phyloP scores from a whole-genome alignment of 1,139 yeast genomes.

The Blastobotrys persicus region DNA sequence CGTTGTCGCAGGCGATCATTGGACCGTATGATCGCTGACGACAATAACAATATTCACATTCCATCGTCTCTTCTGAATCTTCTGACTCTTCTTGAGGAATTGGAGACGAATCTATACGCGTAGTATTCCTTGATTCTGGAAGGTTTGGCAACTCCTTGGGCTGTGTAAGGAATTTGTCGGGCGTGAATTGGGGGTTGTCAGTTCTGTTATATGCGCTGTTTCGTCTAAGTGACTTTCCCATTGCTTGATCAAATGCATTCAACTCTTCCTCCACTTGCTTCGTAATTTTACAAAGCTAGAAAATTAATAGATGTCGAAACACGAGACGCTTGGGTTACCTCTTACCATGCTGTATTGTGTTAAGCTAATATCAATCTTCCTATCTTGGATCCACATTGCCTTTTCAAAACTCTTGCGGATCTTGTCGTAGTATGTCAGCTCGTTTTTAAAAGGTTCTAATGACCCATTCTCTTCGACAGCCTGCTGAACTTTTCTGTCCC shows the following conservation, averaged over 20 bases:
- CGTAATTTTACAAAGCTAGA: not conserved
- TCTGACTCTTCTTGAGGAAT: not conserved
- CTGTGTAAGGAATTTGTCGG: not conserved
- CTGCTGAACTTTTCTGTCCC: constrained; percentile 2
- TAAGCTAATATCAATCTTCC: not conserved
- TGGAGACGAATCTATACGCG: not conserved
- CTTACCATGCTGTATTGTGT: not conserved
- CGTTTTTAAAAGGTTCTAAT: not conserved
- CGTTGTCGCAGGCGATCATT: constrained; percentile 8
- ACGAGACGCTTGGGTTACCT: too few species aligned
- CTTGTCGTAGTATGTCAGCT: constrained; percentile 2
- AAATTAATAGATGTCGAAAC: too few species aligned
- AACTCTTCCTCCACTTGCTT: not conserved
- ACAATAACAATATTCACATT: not conserved
- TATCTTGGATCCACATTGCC: not conserved
- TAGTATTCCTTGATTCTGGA: not conserved
- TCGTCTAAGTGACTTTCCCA: not conserved
- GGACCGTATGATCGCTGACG: not conserved
- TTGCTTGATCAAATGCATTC: not conserved
- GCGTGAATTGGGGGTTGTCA: not conserved
- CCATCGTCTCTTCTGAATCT: not conserved
- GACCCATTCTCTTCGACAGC: not conserved
- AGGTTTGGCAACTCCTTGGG: not conserved
- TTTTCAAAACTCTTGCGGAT: not conserved
- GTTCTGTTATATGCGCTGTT: not conserved